phyloP scores from a whole-genome alignment of 257 asterid genomes.

The Jasminum sambac region DNA sequence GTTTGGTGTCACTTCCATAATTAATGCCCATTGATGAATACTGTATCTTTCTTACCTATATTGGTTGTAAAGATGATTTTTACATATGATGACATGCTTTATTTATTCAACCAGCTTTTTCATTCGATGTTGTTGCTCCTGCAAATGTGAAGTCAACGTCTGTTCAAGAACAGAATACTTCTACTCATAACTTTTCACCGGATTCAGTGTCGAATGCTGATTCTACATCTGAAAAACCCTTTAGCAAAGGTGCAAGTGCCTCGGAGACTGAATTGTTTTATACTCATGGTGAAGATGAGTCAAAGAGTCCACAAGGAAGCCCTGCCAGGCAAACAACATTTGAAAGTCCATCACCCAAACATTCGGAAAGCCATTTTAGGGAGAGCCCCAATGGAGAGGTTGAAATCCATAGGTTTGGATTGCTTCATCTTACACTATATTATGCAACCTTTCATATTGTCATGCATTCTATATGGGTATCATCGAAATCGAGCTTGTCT shows the following conservation, averaged over 20 bases:
- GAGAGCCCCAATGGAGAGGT: conserved; percentile 74
- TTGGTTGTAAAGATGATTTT: background rate
- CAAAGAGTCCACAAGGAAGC: conserved; percentile 77
- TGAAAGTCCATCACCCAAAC: conserved; percentile 71
- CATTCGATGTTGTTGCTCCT: conserved; percentile 66
- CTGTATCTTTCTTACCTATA: background rate
- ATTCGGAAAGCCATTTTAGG: conserved; percentile 59
- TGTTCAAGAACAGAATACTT: conserved; percentile 46
- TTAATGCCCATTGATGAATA: background rate
- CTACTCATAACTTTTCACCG: conserved; percentile 56
- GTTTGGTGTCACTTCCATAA: conserved; percentile 39
- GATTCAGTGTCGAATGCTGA: conserved; percentile 59
- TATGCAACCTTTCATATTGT: conserved; percentile 15
- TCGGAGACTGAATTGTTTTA: conserved; percentile 64
- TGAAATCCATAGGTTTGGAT: conserved; percentile 65
- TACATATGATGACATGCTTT: conserved; percentile 24
- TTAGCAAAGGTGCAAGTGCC: conserved; percentile 41
- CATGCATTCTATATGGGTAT: background rate
- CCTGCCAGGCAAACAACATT: conserved; percentile 53
- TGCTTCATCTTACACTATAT: conserved; percentile 17
- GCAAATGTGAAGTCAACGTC: conserved; percentile 51
- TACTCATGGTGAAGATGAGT: conserved; percentile 66
- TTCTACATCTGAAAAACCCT: conserved; percentile 51
- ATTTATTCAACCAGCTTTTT: conserved; percentile 60
- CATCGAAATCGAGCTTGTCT: no score